These are phyloP conservation scores for Escallonia rubra DNA, from an alignment of 129 eudicot genomes.

Conservation along the genomic window DNA sequence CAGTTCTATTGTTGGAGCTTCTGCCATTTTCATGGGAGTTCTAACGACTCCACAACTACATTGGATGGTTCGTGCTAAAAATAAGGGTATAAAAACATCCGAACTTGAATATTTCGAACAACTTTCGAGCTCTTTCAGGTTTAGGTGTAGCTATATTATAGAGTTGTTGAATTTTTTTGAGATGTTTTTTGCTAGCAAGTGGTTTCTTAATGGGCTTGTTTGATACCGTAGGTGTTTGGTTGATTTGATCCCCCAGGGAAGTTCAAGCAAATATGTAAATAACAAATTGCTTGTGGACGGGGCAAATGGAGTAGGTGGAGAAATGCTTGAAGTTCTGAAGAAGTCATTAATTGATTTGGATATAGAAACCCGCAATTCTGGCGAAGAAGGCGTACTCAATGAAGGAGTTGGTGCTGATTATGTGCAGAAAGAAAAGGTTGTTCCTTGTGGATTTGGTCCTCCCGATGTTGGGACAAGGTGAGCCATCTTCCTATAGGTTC, in stretches of 20 bases:
- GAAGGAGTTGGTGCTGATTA: constrained; percentile 97
- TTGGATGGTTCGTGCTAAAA: constrained; percentile 88
- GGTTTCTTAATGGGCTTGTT: neutral
- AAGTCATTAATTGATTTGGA: constrained; percentile 35
- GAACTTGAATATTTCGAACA: constrained; percentile 12
- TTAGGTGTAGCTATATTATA: too few species aligned
- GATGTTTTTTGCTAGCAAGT: too few species aligned
- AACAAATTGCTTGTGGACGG: constrained; percentile 79
- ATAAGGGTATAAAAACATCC: constrained; percentile 3
- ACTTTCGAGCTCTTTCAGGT: constrained; percentile 1
- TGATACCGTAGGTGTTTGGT: constrained; percentile 55
- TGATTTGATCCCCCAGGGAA: constrained; percentile 55
- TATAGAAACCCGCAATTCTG: constrained; percentile 64
- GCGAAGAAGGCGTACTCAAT: constrained; percentile 66
- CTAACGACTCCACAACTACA: constrained; percentile 94
- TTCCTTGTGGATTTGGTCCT: constrained; percentile 69
- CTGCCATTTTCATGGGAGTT: constrained; percentile 57
- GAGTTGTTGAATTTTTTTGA: too few species aligned
- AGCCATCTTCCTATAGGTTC: constrained; percentile 15
- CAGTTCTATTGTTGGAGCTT: constrained; percentile 57
- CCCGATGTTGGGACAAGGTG: constrained; percentile 70
- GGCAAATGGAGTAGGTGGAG: constrained; percentile 93
- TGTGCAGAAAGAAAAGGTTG: constrained; percentile 91
- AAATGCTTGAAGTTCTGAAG: constrained; percentile 64
- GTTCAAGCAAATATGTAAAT: constrained; percentile 14